Base-by-base conservation (phyloP, 306 rosid genomes). In the Vigna radiata region DNA sequence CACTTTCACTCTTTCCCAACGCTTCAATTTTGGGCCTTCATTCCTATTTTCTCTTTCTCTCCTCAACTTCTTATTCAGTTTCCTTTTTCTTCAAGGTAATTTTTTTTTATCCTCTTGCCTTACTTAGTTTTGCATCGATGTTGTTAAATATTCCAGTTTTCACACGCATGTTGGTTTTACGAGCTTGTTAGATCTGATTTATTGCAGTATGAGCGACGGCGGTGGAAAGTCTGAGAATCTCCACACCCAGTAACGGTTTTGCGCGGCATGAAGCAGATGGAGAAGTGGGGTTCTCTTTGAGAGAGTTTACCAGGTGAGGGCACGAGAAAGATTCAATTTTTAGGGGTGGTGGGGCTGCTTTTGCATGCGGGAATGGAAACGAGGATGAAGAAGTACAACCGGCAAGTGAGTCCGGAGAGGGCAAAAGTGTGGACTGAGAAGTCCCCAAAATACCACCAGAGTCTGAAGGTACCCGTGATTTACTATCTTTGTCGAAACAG, bases 371-470 rank as follows among this genome's bases (percentile, higher is more conserved):
- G 44, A 72, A 92, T 95, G 97, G 99, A 89, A 74, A 79, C 81
- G 66, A 72, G 97, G 76, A 85, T 95, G 93, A 96, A 89, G 84
- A 95, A 92, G 87, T 86, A 83, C 73, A 52, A 61, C 46, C 68
- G 93, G 60, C 92, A 89, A 77, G 90, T 89, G 87, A 96, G 98
- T 79, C 98, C 98, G 0, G 98, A 89, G 84, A 96, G 99, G 77
- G 88, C 97, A 1, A 91, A 89, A 84, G 98, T 96, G 71, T 96
- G 99, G 99, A 92, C 96, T 6, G 98, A 92, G 87, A 96, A 91
- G 79, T 89, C 99, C 7, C 94, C 99, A 2, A 96, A 91, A 72
- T 96, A 89, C 58, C 91, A 87, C 1, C 96, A 92, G 91, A 87
- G 59, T 83, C 84, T 97, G 78, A 96, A 87, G 76, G 96, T 96